These are phyloP conservation scores for Paspalum notatum DNA, from an alignment of 176 grass and related monocot species.

Conservation along the genomic window DNA sequence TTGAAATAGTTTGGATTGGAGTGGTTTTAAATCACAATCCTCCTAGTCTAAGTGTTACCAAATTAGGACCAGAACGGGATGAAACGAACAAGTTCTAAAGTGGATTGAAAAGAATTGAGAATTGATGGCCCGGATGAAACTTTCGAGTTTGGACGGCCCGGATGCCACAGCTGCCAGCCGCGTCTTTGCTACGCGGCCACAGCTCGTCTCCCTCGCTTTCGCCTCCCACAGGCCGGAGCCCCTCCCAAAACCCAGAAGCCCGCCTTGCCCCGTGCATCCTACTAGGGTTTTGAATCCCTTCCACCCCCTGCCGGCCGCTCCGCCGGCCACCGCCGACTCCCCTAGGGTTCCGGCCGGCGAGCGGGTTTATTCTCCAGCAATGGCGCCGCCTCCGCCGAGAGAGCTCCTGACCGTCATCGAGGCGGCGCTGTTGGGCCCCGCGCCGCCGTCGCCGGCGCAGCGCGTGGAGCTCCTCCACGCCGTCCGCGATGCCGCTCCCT, in stretches of 20 bases:
- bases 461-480: slow-evolving; percentile 88
- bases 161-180: not conserved
- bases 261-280: slow-evolving; percentile 25
- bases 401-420: slow-evolving; percentile 74
- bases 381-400: slow-evolving; percentile 56
- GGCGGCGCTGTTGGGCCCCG: slow-evolving; percentile 70
- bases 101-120: no score
- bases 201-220: not conserved
- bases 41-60: no score
- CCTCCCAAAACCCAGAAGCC: slow-evolving; percentile 45
- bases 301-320: not conserved
- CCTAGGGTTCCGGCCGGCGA: slow-evolving; percentile 45
- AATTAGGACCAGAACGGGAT: no score
- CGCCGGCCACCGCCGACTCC: slow-evolving; percentile 15
- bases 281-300: slow-evolving; percentile 53
- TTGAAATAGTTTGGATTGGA: no score
- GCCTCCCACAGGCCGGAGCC: not conserved
- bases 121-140: not conserved
- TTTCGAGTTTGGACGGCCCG: no score
- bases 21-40: no score
- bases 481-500: slow-evolving; percentile 66
- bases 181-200: not conserved
- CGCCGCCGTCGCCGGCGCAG: slow-evolving; percentile 72
- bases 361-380: slow-evolving; percentile 20
- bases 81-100: no score